Conservation (phyloP, 495 filamentous ascomycete genomes). For the Collariella sp. region DNA sequence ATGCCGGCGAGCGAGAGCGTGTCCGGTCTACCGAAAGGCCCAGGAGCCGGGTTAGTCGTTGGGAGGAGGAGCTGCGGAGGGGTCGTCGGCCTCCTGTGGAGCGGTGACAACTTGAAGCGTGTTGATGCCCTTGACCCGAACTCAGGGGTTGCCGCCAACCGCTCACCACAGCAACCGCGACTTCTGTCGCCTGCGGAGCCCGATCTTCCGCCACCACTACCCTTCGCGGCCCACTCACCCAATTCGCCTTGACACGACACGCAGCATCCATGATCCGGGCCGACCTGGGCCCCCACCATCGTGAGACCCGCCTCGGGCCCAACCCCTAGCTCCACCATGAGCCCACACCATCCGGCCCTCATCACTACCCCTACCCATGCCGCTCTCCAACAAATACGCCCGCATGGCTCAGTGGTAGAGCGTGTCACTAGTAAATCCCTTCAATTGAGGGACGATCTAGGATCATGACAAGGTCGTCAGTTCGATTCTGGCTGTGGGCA, state of each 20-base stretch:
- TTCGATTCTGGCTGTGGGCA: conserved; percentile 15
- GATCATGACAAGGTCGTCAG: conserved; percentile 6
- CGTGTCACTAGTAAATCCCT: conserved; percentile 8
- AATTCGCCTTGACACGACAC: not conserved
- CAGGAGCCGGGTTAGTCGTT: not conserved
- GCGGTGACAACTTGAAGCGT: not conserved
- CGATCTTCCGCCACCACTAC: not conserved
- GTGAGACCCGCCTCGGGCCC: not conserved
- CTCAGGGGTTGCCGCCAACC: not conserved
- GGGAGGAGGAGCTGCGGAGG: not conserved
- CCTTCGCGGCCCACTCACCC: not conserved
- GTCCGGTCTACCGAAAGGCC: not conserved
- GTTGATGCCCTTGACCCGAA: not conserved
- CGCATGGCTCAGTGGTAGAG: conserved; percentile 18
- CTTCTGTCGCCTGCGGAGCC: not conserved
- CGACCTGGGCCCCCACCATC: not conserved
- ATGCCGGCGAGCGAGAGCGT: not conserved
- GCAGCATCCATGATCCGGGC: not conserved
- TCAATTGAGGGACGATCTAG: too few species aligned
- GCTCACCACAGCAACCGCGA: not conserved
- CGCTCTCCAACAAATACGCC: conserved; percentile 2
- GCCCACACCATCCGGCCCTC: not conserved
- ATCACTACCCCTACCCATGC: not conserved
- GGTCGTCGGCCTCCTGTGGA: not conserved
- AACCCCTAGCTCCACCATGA: not conserved